A percentile compares a stretch with the other conserved stretches of the same genome.
Evolutionary conservation across 805 yeast genomes (phyloP).

Genomic region (Ogataea paraovalis): DNA sequence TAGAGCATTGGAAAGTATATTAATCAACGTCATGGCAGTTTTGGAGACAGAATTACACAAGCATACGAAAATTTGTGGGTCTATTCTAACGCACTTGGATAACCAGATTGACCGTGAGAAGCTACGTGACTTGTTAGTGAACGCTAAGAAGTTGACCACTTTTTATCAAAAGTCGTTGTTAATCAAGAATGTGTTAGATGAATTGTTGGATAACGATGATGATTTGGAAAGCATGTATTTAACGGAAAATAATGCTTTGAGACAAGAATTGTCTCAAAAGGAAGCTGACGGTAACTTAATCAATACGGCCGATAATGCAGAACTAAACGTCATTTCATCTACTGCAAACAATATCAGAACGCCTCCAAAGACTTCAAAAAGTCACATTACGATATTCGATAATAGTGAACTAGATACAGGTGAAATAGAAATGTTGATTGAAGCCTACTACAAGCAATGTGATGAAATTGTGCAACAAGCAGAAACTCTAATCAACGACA

Average conservation of each 20-base stretch:
- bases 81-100: constrained; percentile 67
- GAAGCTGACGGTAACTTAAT: not conserved
- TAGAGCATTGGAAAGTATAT: constrained; percentile 75
- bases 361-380: not conserved
- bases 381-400: constrained; percentile 3
- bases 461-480: constrained; percentile 93
- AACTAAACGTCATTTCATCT: not conserved
- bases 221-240: constrained; percentile 78
- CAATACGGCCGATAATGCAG: not conserved
- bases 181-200: constrained; percentile 79
- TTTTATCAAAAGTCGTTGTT: constrained; percentile 73
- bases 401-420: constrained; percentile 35
- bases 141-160: constrained; percentile 64
- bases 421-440: constrained; percentile 83
- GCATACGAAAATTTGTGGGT: constrained; percentile 56
- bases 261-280: constrained; percentile 9
- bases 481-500: constrained; percentile 75
- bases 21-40: constrained; percentile 74
- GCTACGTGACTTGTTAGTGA: constrained; percentile 66
- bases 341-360: not conserved
- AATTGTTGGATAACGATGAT: constrained; percentile 80
- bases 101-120: constrained; percentile 73
- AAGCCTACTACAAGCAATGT: constrained; percentile 85
- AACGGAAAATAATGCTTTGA: constrained; percentile 35
- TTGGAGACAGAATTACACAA: constrained; percentile 70